Base-by-base conservation (phyloP, 2,329 filamentous ascomycete genomes). In the Corinectria fuckeliana region DNA sequence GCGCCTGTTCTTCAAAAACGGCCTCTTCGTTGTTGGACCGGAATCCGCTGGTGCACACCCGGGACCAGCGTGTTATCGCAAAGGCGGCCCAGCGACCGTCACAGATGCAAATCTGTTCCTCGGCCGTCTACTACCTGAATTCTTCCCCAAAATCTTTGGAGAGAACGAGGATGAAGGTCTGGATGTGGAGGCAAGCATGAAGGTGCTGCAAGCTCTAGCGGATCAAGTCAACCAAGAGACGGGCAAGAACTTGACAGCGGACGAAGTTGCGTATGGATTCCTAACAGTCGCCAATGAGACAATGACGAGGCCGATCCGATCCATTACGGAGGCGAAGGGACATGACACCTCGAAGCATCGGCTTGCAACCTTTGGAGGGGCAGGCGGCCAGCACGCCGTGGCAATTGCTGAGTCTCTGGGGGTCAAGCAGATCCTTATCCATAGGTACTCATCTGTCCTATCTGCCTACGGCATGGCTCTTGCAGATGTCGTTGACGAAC, bases 91-190 rank as follows among this genome's bases (percentile, higher is more conserved):
- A 4, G 82, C 93, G 4, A 95, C 93, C 0, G 93, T 97, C n/a
- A 97, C 93, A 0, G 93, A 97, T 72, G 93, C 93, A 1, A 97
- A 97, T 67, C 76, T 97, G 5, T 92, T 92, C 68, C 85, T 97
- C 0, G 93, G 93, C 0, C 85, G 93, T 36, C 80, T 98, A 4
- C 77, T 97, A 1, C 93, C 93, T 0, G 91, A 96, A 62, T 96
- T 95, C 80, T 97, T 97, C 71, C 93, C 93, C 0, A 94, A 93
- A 74, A 97, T 98, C 59, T 97, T 98, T 69, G 94, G 94, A 44
- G 90, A 92, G 74, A 90, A 93, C 42, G 93, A 97, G 72, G 83
- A 97, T 57, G 86, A 95, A 73, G 88, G 88, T 0, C 77, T 97
- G 1, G 93, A 97, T 71, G 80, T 85, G 1, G 84, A 90, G 56